A percentile compares a stretch with the other conserved stretches of the same genome.
Conservation (phyloP, 2,329 filamentous ascomycete species). For the Teratosphaeria epicoccoides region DNA sequence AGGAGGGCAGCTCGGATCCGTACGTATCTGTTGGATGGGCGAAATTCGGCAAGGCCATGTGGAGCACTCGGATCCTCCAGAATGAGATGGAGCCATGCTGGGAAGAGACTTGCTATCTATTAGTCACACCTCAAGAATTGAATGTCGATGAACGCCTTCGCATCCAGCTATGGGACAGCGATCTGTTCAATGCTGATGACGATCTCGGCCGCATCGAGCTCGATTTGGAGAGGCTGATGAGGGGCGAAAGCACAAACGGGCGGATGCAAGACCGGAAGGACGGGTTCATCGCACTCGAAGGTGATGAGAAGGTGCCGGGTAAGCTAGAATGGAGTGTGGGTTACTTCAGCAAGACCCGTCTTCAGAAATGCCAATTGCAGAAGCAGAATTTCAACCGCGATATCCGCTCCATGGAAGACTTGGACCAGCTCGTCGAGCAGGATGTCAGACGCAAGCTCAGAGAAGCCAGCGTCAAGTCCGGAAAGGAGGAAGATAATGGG, state of each 20-base stretch:
- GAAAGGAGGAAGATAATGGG: conserved; percentile 15
- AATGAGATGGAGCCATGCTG: conserved; percentile 58
- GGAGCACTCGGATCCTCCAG: conserved; percentile 54
- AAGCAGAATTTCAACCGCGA: conserved; percentile 50
- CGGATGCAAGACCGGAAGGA: conserved; percentile 54
- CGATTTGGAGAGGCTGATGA: conserved; percentile 55
- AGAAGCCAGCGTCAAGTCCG: conserved; percentile 51
- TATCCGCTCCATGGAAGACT: conserved; percentile 46
- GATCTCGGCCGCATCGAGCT: conserved; percentile 64
- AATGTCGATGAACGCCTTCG: conserved; percentile 56
- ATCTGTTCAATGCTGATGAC: conserved; percentile 61
- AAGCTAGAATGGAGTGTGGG: conserved; percentile 60
- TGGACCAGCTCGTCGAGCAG: conserved; percentile 46
- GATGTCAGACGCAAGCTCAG: conserved; percentile 53
- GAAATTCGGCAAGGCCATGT: conserved; percentile 63
- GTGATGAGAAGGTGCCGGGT: conserved; percentile 58
- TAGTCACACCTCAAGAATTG: conserved; percentile 60
- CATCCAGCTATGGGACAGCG: conserved; percentile 66
- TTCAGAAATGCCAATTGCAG: conserved; percentile 51
- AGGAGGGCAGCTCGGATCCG: conserved; percentile 53
- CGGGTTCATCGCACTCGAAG: conserved; percentile 53
- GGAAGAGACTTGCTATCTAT: conserved; percentile 59
- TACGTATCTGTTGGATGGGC: conserved; percentile 67
- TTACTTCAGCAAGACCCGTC: conserved; percentile 57
- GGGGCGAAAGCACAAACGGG: conserved; percentile 46